phyloP scores from a whole-genome alignment of 2,329 filamentous ascomycete genomes.

The Lachnellula occidentalis region DNA sequence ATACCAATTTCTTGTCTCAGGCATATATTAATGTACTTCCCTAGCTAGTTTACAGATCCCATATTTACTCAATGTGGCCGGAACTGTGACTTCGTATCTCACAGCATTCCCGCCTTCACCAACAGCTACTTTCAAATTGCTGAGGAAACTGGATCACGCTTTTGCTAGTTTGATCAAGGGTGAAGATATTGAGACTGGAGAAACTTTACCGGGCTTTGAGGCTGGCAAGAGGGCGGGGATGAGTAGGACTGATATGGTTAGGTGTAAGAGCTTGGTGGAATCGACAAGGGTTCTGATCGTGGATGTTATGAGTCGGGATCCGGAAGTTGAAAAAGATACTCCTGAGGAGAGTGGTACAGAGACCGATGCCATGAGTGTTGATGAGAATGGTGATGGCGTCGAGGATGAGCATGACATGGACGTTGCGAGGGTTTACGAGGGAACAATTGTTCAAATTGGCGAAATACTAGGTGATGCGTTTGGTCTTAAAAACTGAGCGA shows the following conservation, averaged over 20 bases:
- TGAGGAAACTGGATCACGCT: slow-evolving; percentile 76
- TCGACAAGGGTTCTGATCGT: slow-evolving; percentile 66
- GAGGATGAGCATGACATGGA: slow-evolving; percentile 61
- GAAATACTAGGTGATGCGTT: slow-evolving; percentile 48
- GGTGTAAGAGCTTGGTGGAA: slow-evolving; percentile 76
- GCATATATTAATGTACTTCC: background rate
- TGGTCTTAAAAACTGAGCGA: background rate
- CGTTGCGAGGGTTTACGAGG: slow-evolving; percentile 72
- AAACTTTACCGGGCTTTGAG: slow-evolving; percentile 65
- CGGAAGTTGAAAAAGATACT: slow-evolving; percentile 39
- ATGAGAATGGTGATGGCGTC: slow-evolving; percentile 34
- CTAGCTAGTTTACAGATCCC: slow-evolving; percentile 74
- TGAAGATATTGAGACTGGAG: slow-evolving; percentile 58
- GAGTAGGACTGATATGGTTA: slow-evolving; percentile 78
- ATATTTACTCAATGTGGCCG: slow-evolving; percentile 73
- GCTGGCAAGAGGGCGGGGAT: slow-evolving; percentile 53
- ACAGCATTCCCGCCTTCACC: slow-evolving; percentile 65
- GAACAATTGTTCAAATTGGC: slow-evolving; percentile 69
- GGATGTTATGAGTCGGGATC: slow-evolving; percentile 56
- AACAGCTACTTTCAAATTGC: slow-evolving; percentile 60
- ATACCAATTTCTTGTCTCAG: slow-evolving; percentile 1
- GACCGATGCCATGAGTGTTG: slow-evolving; percentile 29
- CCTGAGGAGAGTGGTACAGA: slow-evolving; percentile 33
- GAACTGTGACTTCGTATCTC: slow-evolving; percentile 67
- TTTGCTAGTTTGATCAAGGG: slow-evolving; percentile 72